Evolutionary conservation across 305 asterid species (phyloP).

Genomic region (Stenogyne calaminthoides): DNA sequence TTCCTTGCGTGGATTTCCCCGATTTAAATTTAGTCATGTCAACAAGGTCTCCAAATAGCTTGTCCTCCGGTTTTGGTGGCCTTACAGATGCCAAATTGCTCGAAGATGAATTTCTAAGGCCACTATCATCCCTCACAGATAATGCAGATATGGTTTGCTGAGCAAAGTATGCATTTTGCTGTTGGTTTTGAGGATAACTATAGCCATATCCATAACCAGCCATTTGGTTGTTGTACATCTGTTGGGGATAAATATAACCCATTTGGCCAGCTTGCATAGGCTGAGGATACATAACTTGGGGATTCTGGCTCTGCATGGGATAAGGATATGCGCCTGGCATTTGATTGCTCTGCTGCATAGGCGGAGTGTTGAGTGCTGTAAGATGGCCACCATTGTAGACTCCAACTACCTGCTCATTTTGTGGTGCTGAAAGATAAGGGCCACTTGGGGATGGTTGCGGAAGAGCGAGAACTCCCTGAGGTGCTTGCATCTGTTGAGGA

Average conservation of each 20-base stretch:
- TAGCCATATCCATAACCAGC: conserved; percentile 46
- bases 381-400: conserved; percentile 46
- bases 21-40: conserved; percentile 83
- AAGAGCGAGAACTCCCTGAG: conserved; percentile 36
- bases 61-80: conserved; percentile 85
- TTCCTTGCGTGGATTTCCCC: conserved; percentile 53
- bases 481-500: conserved; percentile 50
- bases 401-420: conserved; percentile 42
- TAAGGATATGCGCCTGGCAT: conserved; percentile 48
- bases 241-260: conserved; percentile 83
- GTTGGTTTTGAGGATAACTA: conserved; percentile 60
- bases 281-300: conserved; percentile 75
- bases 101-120: conserved; percentile 46
- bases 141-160: conserved; percentile 76
- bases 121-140: conserved; percentile 70
- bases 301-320: conserved; percentile 45
- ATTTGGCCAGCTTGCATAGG: conserved; percentile 67
- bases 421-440: conserved; percentile 46
- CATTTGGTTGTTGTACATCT: conserved; percentile 67
- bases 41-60: conserved; percentile 94
- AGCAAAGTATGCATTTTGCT: conserved; percentile 63
- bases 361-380: conserved; percentile 39
- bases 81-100: conserved; percentile 56
- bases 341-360: conserved; percentile 57
- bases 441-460: conserved; percentile 49